A percentile compares a stretch with the other conserved stretches of the same genome.
Conservation (phyloP, 1,284 basidiomycete genomes). For the Papiliotrema flavescens region DNA sequence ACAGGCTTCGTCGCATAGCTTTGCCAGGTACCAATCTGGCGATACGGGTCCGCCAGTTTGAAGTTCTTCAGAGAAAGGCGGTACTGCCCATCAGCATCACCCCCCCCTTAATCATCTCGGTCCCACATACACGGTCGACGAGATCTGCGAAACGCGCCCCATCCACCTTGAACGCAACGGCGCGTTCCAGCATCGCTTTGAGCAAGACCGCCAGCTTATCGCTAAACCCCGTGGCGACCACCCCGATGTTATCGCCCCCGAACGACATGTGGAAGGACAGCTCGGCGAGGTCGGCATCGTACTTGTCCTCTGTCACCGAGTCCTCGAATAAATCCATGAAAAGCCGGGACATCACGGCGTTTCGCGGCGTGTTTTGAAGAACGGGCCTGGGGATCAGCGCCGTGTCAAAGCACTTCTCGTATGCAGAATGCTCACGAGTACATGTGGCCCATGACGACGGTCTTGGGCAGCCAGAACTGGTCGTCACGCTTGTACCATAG, state of each 20-base stretch:
- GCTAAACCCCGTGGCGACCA: conserved; percentile 83
- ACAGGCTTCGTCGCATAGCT: conserved; percentile 66
- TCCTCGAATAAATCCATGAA: conserved; percentile 85
- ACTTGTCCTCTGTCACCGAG: conserved; percentile 82
- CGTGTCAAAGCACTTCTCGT: too few relatives aligned
- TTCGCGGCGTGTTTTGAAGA: conserved; percentile 44
- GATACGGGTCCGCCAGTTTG: conserved; percentile 77
- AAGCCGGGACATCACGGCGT: conserved; percentile 52
- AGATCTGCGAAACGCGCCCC: conserved; percentile 73
- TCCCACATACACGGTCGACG: conserved; percentile 75
- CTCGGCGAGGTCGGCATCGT: conserved; percentile 90
- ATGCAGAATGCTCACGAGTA: conserved; percentile 35
- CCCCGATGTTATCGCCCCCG: conserved; percentile 64
- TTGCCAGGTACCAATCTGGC: conserved; percentile 73
- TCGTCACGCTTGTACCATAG: conserved; percentile 98
- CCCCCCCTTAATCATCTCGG: not conserved
- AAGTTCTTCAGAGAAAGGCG: conserved; percentile 69
- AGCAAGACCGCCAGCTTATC: conserved; percentile 84
- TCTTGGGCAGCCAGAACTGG: conserved; percentile 88
- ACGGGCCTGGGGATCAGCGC: conserved; percentile 31
- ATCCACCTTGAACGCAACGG: conserved; percentile 66
- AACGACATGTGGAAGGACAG: conserved; percentile 71
- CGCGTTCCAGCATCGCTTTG: conserved; percentile 68
- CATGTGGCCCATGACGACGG: conserved; percentile 49
- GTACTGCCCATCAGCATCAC: conserved; percentile 4